Base-by-base conservation (phyloP, 2,329 filamentous ascomycete species). In the Blastomyces emzantsi region DNA sequence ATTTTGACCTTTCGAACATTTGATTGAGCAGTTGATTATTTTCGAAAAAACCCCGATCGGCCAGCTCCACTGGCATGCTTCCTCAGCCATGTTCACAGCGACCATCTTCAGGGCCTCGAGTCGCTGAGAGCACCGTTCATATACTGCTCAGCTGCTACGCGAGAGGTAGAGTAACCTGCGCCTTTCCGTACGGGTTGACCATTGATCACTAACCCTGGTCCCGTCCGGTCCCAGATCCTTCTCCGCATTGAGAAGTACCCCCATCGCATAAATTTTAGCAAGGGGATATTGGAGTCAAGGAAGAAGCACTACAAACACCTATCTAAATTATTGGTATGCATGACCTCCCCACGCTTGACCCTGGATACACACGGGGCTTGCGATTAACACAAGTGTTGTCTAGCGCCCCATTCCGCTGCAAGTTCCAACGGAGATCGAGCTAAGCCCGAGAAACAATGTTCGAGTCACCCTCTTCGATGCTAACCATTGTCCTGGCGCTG, bases 61-160 rank as follows among this genome's bases (percentile, higher is more conserved):
- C 81, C 76, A 19, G 82, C 88, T 3, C 89, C 91, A 0, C 76
- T 94, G 63, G 92, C 90, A 19, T 94, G 89, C 73, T 96, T 97
- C 72, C 81, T 97, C 33, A 95, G 90, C 74, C 93, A 97, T 82
- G 86, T 95, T 1, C 93, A 97, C 73, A 95, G 89, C 67, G 92
- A 97, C 70, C 93, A 97, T 75, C 82, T 97, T 0, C 82, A 83
- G 45, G 92, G 93, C 0, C 81, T 97, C 1, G 91, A 96, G 69
- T 84, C 82, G 15, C 81, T 92, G 62, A 84, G 86, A 56, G 85
- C 89, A 36, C 89, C 90, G 0, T 96, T 96, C 70, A 85, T 97
- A 25, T 97, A 96, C 75, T 97, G 92, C 77, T 96, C 92, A 1
- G 82, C 88, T 0, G 89, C 90, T 0, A 97, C 92, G 0, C 84